phyloP scores from a whole-genome alignment of 176 grass and related monocot genomes.

The Ensete glaucum region DNA sequence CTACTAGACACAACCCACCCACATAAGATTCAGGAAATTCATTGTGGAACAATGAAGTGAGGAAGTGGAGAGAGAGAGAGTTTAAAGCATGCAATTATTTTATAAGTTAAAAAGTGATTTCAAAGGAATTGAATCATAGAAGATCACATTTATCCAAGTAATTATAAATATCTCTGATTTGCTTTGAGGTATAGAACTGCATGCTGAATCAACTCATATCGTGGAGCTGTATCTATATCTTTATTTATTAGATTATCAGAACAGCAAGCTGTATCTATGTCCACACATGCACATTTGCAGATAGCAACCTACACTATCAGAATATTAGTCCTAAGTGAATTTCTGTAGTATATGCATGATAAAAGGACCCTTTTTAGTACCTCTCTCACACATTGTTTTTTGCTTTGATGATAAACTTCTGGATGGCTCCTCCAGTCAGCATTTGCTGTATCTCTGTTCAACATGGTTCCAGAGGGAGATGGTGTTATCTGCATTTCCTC shows the following conservation, averaged over 20 bases:
- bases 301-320: neutral
- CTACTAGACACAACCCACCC: too few species aligned
- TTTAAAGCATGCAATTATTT: neutral
- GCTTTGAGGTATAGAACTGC: neutral
- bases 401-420: neutral
- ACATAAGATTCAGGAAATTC: too few species aligned
- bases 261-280: too few species aligned
- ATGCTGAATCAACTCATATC: too few species aligned
- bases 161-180: neutral
- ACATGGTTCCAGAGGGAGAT: neutral
- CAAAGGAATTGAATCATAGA: neutral
- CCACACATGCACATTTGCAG: neutral
- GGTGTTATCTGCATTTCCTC: neutral
- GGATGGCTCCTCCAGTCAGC: neutral
- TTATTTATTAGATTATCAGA: too few species aligned
- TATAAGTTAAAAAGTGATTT: neutral
- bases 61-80: neutral
- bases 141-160: neutral
- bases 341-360: neutral
- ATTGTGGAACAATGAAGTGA: too few species aligned
- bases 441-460: neutral
- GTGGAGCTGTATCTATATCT: too few species aligned
- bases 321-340: neutral
- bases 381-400: neutral
- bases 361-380: neutral